Evolutionary conservation across 2,329 filamentous ascomycete species (phyloP), one percentile per base, ranked within the genome.

Genomic region (Talaromyces atroroseus): DNA sequence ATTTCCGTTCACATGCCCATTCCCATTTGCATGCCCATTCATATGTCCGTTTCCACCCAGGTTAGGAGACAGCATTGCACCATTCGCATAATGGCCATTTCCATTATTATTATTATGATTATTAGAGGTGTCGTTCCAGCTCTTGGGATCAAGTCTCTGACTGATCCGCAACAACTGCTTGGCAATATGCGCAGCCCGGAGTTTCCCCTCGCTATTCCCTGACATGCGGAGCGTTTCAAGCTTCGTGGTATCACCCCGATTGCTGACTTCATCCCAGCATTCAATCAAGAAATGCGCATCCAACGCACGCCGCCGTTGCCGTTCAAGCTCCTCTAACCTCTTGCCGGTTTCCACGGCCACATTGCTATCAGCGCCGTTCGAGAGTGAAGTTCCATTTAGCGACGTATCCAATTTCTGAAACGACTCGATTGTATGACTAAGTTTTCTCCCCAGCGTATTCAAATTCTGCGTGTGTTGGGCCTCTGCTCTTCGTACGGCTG

Each of bases 281-380:
- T 95, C 89, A 62, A 99, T 91, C 58, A 99, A 75, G 70, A 97
- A 97, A 68, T 89, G 92, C 59, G 94, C 92, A 76, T 99, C 94
- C 70, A 94, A 82, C 32, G 94, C 94, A 58, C 92, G 81, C 68
- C 90, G 87, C 64, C 92, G 81, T 75, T 99, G 95, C 66, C 90
- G 85, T 73, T 99, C 94, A 58, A 99, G 80, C 71, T 97, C 92
- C 75, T 99, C 94, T 11, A 99, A 78, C 66, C 87, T 86, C 75
- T 95, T 91, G 64, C 94, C 94, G 52, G 96, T 97, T 70, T 95
- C 90, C 54, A 99, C 90, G 0, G 94, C 94, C 61, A 94, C 84
- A 68, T 92, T 95, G 8, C 74, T 79, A 53, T 58, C 16, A n/a
- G 38, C n/a, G 14, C 60, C 59, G 36, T 59, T 62, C 47, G 71